Base-by-base conservation (phyloP, 768 basidiomycete genomes). In the Tricholoma flavovirens region DNA sequence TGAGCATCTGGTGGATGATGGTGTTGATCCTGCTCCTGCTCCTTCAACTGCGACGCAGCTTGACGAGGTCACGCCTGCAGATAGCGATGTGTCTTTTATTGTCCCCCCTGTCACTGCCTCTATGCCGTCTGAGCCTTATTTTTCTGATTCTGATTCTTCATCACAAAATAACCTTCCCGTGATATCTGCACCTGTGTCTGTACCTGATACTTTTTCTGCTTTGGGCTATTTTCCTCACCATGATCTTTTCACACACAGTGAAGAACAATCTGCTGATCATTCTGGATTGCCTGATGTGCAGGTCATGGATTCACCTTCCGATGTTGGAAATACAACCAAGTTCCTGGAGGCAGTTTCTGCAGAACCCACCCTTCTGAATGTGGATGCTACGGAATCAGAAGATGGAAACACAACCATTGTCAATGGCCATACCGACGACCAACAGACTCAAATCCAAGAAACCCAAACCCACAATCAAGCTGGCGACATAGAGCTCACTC, bases 351-450 rank as follows among this genome's bases (percentile, higher is more conserved):
- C 75, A 15, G 66, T 78, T 54, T 82, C 82, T 15, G 69, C 71
- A 29, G 76, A 83, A 5, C 75, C 83, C 38, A 86, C 84, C 29
- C 66, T 85, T 38, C 68, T 79, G 49, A 75, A 81, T 61, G 67
- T 79, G 56, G 75, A 68, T 62, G 30, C 69, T 70, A 53, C 64
- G 62, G 55, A 62, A 43, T 58, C 59, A 10, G 68, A 70, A 22
- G 68, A 67, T 21, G 66, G 62, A 1, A 58, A 62, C 14, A 33
- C 33, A 65, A 67, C 60, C 57, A 63, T 36, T 60, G 67, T 52
- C 61, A 73, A 63, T 49, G 59, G 60, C n/a, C 60, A 60, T 36
- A 56, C 26, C 1, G 55, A 61, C 21, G 66, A 60, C 32, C 54
- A 59, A 15, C 50, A 51, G 21, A 29, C 49, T 46, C 55, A 62